phyloP scores from a whole-genome alignment of 331 rosid genomes.

The Erythrophleum ivorense region DNA sequence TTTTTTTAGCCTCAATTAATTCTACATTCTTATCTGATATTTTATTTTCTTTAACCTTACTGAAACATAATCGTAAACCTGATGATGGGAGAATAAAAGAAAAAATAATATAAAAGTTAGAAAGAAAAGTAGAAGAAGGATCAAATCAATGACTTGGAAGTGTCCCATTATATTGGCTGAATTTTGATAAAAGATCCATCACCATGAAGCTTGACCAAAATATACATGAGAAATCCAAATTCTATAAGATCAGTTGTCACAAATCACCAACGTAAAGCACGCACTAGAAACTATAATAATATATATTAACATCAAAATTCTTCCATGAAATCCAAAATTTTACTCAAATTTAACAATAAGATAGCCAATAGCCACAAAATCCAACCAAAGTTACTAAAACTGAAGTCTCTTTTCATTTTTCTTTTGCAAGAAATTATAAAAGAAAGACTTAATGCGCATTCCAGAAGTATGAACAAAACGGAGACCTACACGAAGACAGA shows the following conservation, averaged over 20 bases:
- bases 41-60: background rate
- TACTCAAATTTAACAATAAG: background rate
- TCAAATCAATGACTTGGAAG: background rate
- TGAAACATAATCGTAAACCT: background rate
- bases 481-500: background rate
- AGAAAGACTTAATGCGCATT: background rate
- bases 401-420: background rate
- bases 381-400: background rate
- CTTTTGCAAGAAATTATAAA: background rate
- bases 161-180: background rate
- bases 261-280: background rate
- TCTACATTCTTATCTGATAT: background rate
- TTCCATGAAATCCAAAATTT: background rate
- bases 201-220: background rate
- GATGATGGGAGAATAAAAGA: background rate
- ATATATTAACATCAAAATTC: background rate
- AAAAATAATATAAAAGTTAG: background rate
- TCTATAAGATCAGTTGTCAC: background rate
- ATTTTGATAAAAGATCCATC: background rate
- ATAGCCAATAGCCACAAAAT: background rate
- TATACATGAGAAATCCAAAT: background rate
- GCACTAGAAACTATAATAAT: background rate
- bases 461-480: slow-evolving; percentile 6
- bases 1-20: background rate
- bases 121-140: background rate